Percentiles rank a stretch among this genome's conserved stretches.
Conservation (phyloP, 208 protist genomes). For the Borovskyia barvae region DNA sequence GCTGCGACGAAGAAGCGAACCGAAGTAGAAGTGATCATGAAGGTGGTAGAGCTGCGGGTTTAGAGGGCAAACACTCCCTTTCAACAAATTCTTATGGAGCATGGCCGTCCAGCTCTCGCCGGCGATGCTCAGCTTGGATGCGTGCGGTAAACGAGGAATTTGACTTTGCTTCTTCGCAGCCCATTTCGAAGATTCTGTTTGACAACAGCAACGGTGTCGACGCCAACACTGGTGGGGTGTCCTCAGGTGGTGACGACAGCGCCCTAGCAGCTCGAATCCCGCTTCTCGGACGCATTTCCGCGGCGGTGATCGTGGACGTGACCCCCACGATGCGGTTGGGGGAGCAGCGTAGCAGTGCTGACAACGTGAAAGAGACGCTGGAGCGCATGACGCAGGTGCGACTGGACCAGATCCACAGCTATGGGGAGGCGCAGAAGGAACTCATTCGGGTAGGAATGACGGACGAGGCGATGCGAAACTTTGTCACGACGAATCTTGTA, state of each 20-base stretch:
- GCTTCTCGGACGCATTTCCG: slow-evolving; percentile 39
- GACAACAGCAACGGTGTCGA: slow-evolving; percentile 1
- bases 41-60: no score
- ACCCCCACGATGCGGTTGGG: slow-evolving; percentile 40
- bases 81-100: slow-evolving; percentile 5
- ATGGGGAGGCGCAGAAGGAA: slow-evolving; percentile 38
- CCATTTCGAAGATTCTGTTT: slow-evolving; percentile 50
- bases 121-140: slow-evolving; percentile 39
- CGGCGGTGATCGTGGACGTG: slow-evolving; percentile 80
- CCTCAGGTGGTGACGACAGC: neutral
- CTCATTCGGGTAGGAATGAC: slow-evolving; percentile 57
- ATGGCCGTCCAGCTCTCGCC: slow-evolving; percentile 24
- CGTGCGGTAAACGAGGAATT: slow-evolving; percentile 54
- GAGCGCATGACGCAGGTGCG: slow-evolving; percentile 56
- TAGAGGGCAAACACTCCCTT: neutral
- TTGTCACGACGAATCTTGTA: slow-evolving; percentile 75
- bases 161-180: slow-evolving; percentile 40
- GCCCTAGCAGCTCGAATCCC: slow-evolving; percentile 15
- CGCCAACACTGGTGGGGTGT: no score
- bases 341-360: slow-evolving; percentile 15
- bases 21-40: no score
- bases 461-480: slow-evolving; percentile 69
- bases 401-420: slow-evolving; percentile 49
- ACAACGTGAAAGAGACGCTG: slow-evolving; percentile 40
- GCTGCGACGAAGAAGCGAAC: slow-evolving; percentile 3